These are phyloP conservation scores for Pichia inconspicua DNA, from an alignment of 1,139 yeast species.

Conservation along the genomic window DNA sequence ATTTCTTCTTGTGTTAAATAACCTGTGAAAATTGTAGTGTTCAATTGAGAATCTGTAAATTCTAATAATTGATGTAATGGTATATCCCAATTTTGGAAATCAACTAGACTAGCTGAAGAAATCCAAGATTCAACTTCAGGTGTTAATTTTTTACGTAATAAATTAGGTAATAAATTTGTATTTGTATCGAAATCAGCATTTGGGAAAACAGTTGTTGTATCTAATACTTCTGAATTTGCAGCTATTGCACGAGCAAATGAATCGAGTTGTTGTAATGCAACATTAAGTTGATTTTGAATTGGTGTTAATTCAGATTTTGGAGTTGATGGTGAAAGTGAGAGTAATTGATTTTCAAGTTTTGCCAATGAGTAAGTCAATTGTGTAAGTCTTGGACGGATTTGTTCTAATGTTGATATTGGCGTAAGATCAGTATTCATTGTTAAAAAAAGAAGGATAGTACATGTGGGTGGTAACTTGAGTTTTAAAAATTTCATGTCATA, in stretches of 20 bases:
- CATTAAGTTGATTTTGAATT: conserved; percentile 74
- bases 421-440: conserved; percentile 1
- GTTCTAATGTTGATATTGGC: conserved; percentile 33
- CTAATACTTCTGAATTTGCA: conserved; percentile 50
- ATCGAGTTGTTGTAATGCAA: conserved; percentile 70
- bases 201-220: conserved; percentile 72
- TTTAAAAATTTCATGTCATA: not conserved
- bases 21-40: not conserved
- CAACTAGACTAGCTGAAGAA: conserved; percentile 35
- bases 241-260: conserved; percentile 65
- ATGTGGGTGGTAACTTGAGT: too few species aligned
- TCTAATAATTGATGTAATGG: not conserved
- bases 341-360: conserved; percentile 29
- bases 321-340: conserved; percentile 8
- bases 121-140: conserved; percentile 93
- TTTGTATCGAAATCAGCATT: conserved; percentile 76
- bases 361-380: conserved; percentile 43
- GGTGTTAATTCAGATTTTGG: conserved; percentile 27
- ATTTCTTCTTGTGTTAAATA: not conserved
- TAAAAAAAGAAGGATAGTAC: too few species aligned
- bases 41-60: not conserved
- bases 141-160: conserved; percentile 74
- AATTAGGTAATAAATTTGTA: conserved; percentile 70
- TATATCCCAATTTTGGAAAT: not conserved
- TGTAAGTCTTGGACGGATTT: conserved; percentile 50